phyloP scores from a whole-genome alignment of 192 early-diverging fungal genomes.

The Rhizoclosmatium globosum region DNA sequence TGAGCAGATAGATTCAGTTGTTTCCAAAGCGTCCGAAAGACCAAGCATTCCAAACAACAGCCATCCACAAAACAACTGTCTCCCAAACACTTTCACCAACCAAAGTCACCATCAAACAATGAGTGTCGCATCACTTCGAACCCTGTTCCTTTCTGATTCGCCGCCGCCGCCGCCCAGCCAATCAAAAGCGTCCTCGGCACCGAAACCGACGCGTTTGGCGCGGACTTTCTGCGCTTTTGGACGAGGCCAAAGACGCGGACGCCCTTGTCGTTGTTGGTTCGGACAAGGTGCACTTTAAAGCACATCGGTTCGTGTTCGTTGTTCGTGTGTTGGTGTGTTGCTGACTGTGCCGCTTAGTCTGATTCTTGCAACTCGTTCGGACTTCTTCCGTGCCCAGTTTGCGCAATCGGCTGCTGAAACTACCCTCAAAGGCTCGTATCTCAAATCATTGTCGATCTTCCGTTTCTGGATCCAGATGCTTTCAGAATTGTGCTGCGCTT shows the following conservation, averaged over 20 bases:
- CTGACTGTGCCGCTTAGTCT: slow-evolving; percentile 3
- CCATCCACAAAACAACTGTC: too few species aligned
- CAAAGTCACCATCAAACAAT: too few species aligned
- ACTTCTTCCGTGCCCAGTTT: slow-evolving; percentile 29
- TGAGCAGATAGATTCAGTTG: too few species aligned
- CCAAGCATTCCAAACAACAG: too few species aligned
- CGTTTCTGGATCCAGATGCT: slow-evolving; percentile 36
- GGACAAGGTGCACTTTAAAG: slow-evolving; percentile 30
- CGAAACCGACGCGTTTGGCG: too few species aligned
- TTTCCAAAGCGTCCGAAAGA: too few species aligned
- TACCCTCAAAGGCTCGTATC: not conserved
- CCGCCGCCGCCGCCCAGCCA: too few species aligned
- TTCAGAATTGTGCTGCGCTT: slow-evolving; percentile 36
- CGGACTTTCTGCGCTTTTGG: slow-evolving; percentile 23
- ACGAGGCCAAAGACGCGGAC: not conserved
- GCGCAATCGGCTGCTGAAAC: not conserved
- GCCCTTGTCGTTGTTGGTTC: slow-evolving; percentile 30
- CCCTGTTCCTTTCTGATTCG: too few species aligned
- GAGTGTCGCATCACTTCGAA: too few species aligned
- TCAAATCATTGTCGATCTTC: slow-evolving; percentile 15
- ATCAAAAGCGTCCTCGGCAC: too few species aligned
- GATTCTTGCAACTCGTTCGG: slow-evolving; percentile 31
- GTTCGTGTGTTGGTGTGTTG: not conserved
- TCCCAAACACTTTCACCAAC: too few species aligned
- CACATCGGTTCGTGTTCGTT: slow-evolving; percentile 31